Evolutionary conservation across 2,329 filamentous ascomycete genomes (phyloP), one percentile per base, ranked within the genome.

Genomic region (Leptographium radiaticola): DNA sequence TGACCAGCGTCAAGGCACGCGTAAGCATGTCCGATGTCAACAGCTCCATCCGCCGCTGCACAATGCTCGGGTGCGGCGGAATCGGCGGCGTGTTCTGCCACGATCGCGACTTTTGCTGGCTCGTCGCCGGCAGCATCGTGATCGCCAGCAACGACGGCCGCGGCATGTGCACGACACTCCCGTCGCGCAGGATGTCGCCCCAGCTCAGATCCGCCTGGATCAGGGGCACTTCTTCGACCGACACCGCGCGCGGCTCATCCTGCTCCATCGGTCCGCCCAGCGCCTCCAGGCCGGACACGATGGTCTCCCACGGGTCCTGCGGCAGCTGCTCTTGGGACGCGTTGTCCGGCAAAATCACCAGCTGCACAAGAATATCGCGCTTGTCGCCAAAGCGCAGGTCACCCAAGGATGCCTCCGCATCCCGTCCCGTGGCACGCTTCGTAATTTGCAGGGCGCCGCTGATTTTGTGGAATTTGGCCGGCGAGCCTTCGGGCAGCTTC

Each of bases 11-110:
- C 57, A 98, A 73, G 15, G 93, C 90, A 55, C 93, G 79, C 9
- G 89, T 95, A 58, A 98, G 79, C 93, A 98, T 98, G 66, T 98
- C 93, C 1, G 91, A 97, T 2, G 93, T 97, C 52, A 98, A 78
- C 34, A 98, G 75, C 69, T 98, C 93, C 93, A 98, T 98, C 47
- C 93, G 86, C 43, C 93, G 81, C 70, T 98, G 93, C 8, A 98
- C 91, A 56, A 98, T 89, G 58, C 85, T 88, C 6, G 93, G 90
- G 65, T 97, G 93, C 47, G 93, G 91, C 15, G 93, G 93, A 57
- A 98, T 98, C 1, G 89, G 87, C 15, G 90, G 88, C 13, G 76
- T 72, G 60, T 74, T 79, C 46, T 72, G 72, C 79, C 80, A 83
- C 16, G 83, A 79, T 60, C 79, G 71, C 57, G 79, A 85, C 70